Percentiles rank a stretch among this genome's conserved stretches.
These are phyloP conservation scores for Knufia petricola DNA, from an alignment of 2,329 filamentous ascomycete species.

Conservation along the genomic window DNA sequence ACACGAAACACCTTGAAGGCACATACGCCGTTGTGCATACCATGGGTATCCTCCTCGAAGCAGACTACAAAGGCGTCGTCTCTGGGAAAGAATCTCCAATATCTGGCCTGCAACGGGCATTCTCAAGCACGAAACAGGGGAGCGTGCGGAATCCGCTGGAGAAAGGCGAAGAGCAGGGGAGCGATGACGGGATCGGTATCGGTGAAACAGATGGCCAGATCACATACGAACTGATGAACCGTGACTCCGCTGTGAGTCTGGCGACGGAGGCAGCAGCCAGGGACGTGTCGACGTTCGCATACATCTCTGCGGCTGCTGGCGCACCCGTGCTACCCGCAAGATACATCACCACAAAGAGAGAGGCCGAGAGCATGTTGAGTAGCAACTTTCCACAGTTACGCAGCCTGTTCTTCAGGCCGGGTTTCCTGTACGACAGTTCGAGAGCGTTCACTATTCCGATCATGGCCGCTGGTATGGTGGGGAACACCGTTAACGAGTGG, in stretches of 20 bases:
- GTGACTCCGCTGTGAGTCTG: constrained; percentile 63
- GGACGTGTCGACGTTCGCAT: constrained; percentile 63
- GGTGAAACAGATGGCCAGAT: constrained; percentile 63
- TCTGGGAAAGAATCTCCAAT: constrained; percentile 76
- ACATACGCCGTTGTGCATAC: constrained; percentile 84
- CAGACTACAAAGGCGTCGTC: constrained; percentile 91
- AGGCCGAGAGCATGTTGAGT: constrained; percentile 71
- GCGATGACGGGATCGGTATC: constrained; percentile 48
- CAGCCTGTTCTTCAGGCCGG: constrained; percentile 70
- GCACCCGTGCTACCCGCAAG: constrained; percentile 73
- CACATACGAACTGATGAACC: constrained; percentile 96
- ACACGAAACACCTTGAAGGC: constrained; percentile 62
- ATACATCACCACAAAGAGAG: constrained; percentile 85
- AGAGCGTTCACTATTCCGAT: constrained; percentile 75
- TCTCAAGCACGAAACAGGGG: constrained; percentile 52
- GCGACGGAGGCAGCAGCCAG: constrained; percentile 63
- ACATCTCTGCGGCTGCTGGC: constrained; percentile 79
- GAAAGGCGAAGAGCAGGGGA: constrained; percentile 37
- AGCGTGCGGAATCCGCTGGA: constrained; percentile 62
- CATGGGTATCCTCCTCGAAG: constrained; percentile 92
- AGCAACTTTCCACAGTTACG: constrained; percentile 65
- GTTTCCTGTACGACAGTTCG: constrained; percentile 80
- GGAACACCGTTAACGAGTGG: constrained; percentile 61
- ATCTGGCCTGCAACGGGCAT: constrained; percentile 66
- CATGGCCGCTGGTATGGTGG: constrained; percentile 65